A percentile compares a stretch with the other conserved stretches of the same genome.
Conservation (phyloP, 768 basidiomycete genomes). For the Sarcomyxa edulis region DNA sequence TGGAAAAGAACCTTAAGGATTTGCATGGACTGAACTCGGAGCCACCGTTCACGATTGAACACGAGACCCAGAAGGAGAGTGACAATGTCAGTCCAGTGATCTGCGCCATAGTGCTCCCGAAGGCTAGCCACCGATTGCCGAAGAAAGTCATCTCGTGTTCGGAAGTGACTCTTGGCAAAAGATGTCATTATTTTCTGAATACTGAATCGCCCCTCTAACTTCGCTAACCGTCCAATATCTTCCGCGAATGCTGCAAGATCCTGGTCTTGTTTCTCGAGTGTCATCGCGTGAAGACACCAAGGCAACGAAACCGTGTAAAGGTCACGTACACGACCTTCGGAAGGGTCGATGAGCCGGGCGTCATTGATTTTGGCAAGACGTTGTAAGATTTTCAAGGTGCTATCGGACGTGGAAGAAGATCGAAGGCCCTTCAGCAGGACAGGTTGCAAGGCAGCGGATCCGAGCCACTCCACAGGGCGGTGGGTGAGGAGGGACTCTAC, state of each 20-base stretch:
- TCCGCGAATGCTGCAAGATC: conserved; percentile 65
- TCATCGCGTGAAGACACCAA: conserved; percentile 83
- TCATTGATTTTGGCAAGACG: conserved; percentile 56
- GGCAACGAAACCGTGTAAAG: conserved; percentile 80
- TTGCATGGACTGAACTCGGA: conserved; percentile 79
- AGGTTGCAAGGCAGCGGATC: conserved; percentile 58
- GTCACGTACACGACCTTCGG: conserved; percentile 71
- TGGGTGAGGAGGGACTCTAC: conserved; percentile 66
- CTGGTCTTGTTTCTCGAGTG: conserved; percentile 52
- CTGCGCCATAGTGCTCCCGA: conserved; percentile 75
- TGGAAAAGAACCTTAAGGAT: conserved; percentile 87
- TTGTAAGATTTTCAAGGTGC: conserved; percentile 67
- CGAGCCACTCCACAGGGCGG: conserved; percentile 69
- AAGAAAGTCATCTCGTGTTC: conserved; percentile 90
- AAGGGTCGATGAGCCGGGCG: conserved; percentile 62
- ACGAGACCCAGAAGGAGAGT: conserved; percentile 84
- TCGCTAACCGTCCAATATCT: conserved; percentile 69
- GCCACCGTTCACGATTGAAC: conserved; percentile 77
- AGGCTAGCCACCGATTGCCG: conserved; percentile 83
- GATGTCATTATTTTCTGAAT: conserved; percentile 87
- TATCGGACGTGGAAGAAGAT: conserved; percentile 62
- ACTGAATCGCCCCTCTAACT: conserved; percentile 64
- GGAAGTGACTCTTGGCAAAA: conserved; percentile 81
- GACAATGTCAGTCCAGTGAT: conserved; percentile 76
- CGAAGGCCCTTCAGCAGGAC: conserved; percentile 73